phyloP scores from a whole-genome alignment of 2,329 filamentous ascomycete species.

The Emmonsiellopsis sp. region DNA sequence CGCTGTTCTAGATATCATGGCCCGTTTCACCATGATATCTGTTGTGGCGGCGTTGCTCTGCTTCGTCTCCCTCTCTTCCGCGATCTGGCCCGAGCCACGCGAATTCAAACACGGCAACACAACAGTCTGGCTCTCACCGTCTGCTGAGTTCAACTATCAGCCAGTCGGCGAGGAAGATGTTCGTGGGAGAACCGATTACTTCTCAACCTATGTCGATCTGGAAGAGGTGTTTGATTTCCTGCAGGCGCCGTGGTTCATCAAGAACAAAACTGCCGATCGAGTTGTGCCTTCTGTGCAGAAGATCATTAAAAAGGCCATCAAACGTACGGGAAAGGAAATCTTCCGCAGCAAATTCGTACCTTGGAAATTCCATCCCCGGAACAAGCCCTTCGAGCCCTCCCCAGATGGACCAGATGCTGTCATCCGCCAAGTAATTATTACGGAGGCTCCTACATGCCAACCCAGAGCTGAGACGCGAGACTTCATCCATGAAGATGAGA shows the following conservation, averaged over 20 bases:
- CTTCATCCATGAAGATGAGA: conserved; percentile 17
- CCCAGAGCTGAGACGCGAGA: conserved; percentile 4
- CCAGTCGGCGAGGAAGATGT: not conserved
- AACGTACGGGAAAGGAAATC: conserved; percentile 13
- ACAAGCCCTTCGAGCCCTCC: conserved; percentile 17
- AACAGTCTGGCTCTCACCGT: conserved; percentile 8
- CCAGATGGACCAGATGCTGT: not conserved
- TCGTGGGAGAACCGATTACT: not conserved
- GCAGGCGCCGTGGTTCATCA: not conserved
- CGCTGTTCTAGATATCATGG: too few species aligned
- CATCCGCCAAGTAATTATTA: conserved; percentile 17
- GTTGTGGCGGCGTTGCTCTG: not conserved
- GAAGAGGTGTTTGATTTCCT: not conserved
- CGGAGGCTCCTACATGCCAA: conserved; percentile 6
- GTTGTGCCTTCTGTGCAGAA: conserved; percentile 10
- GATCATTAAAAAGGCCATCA: conserved; percentile 14
- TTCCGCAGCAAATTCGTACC: conserved; percentile 19
- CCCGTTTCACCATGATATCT: not conserved
- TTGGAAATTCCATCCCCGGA: conserved; percentile 22
- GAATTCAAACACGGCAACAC: conserved; percentile 10
- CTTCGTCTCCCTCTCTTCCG: conserved; percentile 1
- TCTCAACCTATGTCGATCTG: not conserved
- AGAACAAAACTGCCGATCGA: not conserved
- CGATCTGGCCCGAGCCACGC: conserved; percentile 11
- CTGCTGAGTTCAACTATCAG: conserved; percentile 8